Evolutionary conservation across 1,139 yeast genomes (phyloP), one percentile per base, ranked within the genome.

Genomic region (Trichomonascaceae sp.): DNA sequence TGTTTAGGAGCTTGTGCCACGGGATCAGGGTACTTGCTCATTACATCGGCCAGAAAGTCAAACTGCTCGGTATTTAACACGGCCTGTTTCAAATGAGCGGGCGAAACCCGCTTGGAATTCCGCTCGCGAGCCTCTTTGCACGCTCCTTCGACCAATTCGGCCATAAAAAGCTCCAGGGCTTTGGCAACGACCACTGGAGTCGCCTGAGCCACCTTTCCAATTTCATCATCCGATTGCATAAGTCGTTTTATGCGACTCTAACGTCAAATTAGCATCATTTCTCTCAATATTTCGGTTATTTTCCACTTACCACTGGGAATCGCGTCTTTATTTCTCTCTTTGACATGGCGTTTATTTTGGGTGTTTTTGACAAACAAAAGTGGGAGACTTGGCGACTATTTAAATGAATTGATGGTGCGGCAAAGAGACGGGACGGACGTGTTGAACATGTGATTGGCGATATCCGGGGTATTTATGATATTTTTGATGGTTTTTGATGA

Each of bases 171-270:
- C 71, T 93, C 99, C 54, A 93, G 76, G 0, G 98, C 96, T 60
- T 96, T 80, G 9, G 99, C 97, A 12, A 93, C 96, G 32, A 91
- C 91, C 22, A 93, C 86, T 0, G 99, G 99, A 2, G 99, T 93
- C 3, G 97, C 98, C 68, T 91, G 98, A 9, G 99, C 97, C 15
- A 95, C 99, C 70, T 93, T 93, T 45, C 99, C 99, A 50, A 93
- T 91, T 62, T 93, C 99, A 63, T 93, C 99, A 70, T 93, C 99
- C 51, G 96, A 85, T 68, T 93, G 99, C 97, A 93, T 91, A 56
- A 93, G 82, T 66, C 95, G 87, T 74, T 93, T 93, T 67, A 93
- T 91, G 81, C 2, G 99, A 99, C 51, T 67, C 44, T 18, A 15
- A 2, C 10, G 32, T 13, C n/a, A 5, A 32, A 19, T 32, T 39